phyloP scores from a whole-genome alignment of 1,284 basidiomycete species.

The Ustilago xerochloae region DNA sequence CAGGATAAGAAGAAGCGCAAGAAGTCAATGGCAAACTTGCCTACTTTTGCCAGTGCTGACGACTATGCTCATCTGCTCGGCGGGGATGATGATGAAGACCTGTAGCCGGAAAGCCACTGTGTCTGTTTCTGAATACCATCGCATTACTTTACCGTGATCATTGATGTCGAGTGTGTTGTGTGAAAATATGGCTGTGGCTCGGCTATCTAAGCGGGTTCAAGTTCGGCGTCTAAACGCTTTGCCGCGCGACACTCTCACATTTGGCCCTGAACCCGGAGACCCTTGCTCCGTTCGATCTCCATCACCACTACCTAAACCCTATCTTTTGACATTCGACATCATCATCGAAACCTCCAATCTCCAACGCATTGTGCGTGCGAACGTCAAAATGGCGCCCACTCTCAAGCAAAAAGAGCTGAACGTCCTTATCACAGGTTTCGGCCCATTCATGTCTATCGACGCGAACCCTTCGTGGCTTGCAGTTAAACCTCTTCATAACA shows the following conservation, averaged over 20 bases:
- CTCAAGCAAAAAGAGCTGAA: slow-evolving; percentile 7
- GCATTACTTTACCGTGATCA: neutral
- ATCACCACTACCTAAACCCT: neutral
- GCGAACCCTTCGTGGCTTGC: slow-evolving; percentile 51
- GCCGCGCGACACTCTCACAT: neutral
- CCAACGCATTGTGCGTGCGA: too few species aligned
- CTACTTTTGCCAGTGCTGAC: slow-evolving; percentile 92
- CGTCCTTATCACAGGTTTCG: slow-evolving; percentile 50
- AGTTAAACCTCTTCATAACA: slow-evolving; percentile 35
- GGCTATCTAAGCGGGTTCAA: neutral
- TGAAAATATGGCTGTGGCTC: neutral
- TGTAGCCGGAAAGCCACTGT: slow-evolving; percentile 13
- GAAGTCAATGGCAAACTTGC: slow-evolving; percentile 77
- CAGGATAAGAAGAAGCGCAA: slow-evolving; percentile 74
- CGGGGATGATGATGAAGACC: slow-evolving; percentile 74
- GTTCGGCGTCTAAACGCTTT: neutral
- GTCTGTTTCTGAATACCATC: neutral
- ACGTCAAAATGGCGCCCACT: slow-evolving; percentile 21
- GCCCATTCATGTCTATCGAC: slow-evolving; percentile 36
- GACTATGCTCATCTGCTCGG: slow-evolving; percentile 90
- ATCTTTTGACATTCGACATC: neutral
- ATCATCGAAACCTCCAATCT: neutral
- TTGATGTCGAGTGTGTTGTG: neutral
- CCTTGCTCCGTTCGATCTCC: too few species aligned
- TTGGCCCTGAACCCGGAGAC: too few species aligned